A percentile compares a stretch with the other conserved stretches of the same genome.
Evolutionary conservation across 169 alveolate genomes (phyloP).

Genomic region (Eimeria maxima): DNA sequence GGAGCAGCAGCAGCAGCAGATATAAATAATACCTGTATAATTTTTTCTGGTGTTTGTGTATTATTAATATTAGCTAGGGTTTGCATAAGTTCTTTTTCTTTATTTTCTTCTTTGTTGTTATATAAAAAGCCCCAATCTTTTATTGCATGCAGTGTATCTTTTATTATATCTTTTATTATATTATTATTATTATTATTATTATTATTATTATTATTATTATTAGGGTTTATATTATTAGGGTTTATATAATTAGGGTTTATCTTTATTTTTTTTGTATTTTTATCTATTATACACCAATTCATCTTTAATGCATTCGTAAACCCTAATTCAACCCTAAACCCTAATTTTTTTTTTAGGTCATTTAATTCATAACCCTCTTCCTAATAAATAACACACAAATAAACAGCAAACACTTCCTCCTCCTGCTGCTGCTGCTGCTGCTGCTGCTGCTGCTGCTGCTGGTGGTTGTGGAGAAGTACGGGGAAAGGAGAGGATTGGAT

Average conservation of each 20-base stretch:
- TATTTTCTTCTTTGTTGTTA: neutral
- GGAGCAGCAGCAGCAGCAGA: conserved; percentile 41
- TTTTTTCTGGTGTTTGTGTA: neutral
- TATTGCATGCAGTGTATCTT: neutral
- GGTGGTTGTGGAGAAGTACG: neutral
- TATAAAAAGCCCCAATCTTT: neutral
- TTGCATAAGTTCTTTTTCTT: neutral
- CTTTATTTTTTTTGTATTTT: conserved; percentile 35
- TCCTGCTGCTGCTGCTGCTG: conserved; percentile 38
- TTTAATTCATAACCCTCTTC: neutral
- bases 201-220: too few species aligned
- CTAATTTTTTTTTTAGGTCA: neutral
- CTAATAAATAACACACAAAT: conserved; percentile 22
- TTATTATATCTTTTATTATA: neutral
- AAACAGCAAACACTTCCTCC: neutral
- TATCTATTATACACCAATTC: conserved; percentile 66
- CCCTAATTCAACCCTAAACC: conserved; percentile 60
- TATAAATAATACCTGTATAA: neutral
- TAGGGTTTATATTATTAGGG: too few species aligned
- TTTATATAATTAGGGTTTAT: neutral
- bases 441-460: conserved; percentile 43
- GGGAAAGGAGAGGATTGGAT: neutral
- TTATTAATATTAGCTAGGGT: neutral
- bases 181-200: too few species aligned
- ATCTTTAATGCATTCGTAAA: conserved; percentile 59